phyloP scores from a whole-genome alignment of 2,329 filamentous ascomycete species.

The Claviceps maximensis region DNA sequence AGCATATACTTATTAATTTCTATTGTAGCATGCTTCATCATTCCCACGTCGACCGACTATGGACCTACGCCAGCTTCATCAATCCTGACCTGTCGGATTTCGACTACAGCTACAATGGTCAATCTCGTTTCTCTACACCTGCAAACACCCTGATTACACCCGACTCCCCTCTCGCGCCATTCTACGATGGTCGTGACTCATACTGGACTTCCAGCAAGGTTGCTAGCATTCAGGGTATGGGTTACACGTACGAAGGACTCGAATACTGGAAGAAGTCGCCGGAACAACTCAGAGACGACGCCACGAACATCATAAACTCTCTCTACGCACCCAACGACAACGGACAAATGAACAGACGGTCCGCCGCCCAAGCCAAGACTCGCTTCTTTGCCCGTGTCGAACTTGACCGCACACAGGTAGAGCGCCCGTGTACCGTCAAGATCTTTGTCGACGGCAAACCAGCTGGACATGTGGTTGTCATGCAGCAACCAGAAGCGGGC shows the following conservation, averaged over 20 bases:
- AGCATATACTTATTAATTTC: not conserved
- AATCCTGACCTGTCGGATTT: conserved; percentile 23
- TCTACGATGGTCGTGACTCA: conserved; percentile 25
- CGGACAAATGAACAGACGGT: not conserved
- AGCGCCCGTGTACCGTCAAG: conserved; percentile 22
- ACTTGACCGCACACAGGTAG: conserved; percentile 22
- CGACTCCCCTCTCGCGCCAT: conserved; percentile 36
- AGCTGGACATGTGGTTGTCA: conserved; percentile 22
- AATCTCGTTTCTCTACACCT: conserved; percentile 27
- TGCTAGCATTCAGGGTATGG: conserved; percentile 19
- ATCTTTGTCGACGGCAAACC: conserved; percentile 20
- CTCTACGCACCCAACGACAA: conserved; percentile 13
- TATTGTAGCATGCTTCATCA: conserved; percentile 30
- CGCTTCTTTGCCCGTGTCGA: conserved; percentile 23
- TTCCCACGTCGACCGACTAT: conserved; percentile 50
- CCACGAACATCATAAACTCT: conserved; percentile 20
- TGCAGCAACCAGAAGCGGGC: conserved; percentile 22
- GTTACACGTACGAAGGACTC: conserved; percentile 27
- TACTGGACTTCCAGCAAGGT: conserved; percentile 30
- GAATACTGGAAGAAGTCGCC: conserved; percentile 21
- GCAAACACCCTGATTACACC: conserved; percentile 26
- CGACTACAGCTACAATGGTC: conserved; percentile 19
- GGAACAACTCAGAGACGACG: conserved; percentile 17
- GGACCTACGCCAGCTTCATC: conserved; percentile 40
- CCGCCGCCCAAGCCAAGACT: conserved; percentile 7